Base-by-base conservation (phyloP, 169 alveolate genomes). In the Plasmodium gallinaceum region DNA sequence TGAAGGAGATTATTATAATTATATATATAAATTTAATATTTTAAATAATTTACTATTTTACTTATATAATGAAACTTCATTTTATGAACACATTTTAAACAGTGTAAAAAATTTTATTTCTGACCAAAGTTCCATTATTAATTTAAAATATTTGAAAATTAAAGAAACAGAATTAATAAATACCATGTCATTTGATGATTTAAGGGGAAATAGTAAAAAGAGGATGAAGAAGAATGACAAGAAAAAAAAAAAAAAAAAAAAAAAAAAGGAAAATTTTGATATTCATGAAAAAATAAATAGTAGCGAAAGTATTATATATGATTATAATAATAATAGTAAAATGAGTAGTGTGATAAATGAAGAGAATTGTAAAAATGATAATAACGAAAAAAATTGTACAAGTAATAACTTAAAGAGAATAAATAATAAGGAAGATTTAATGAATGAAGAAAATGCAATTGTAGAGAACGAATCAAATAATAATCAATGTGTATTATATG, bases 1-100 rank as follows among this genome's bases (percentile, higher is more conserved):
- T 0, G 83, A 80, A 60, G 73, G 72, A 5, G 90, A 80, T 54
- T 68, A 80, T 24, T 66, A 80, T 18, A 65, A 80, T 42, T 80
- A 66, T 48, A 80, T 80, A 9, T 80, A 66, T 10, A 4, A 51
- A 5, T 80, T 68, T 18, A 60, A 68, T 14, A 68, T 68, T 12
- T 22, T 80, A 6, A 80, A 70, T 24, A 69, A 71, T 2, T 60
- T 80, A 8, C n/a, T 80, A 46, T 66, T 22, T 60, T 46, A 80
- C 24, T 18, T 80, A 26, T 80, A 66, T 12, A 80, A 60, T 14
- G 85, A 80, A 24, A 52, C 68, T 4, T 66, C 51, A 3, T 80
- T 80, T 18, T 68, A 80, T 61, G 60, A 80, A 0, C 54, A 68
- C 18, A 80, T 80, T 0, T 14, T 80, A 8, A 16, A 14, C 4